Percentiles rank a stretch among this genome's conserved stretches.
phyloP scores from a whole-genome alignment of 2,329 filamentous ascomycete genomes.

The Cladosporium sp. region DNA sequence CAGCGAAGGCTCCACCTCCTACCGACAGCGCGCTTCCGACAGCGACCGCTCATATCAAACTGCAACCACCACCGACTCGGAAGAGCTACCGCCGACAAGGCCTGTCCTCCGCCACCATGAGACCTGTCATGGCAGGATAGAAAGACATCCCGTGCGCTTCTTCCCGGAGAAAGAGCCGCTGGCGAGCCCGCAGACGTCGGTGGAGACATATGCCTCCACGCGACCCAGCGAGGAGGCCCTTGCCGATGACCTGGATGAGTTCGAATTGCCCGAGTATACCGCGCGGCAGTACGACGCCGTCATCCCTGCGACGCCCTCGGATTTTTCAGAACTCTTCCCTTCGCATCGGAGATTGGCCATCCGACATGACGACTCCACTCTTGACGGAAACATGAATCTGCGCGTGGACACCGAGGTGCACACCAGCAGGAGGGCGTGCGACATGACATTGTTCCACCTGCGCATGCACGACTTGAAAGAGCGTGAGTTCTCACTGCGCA shows the following conservation, averaged over 20 bases:
- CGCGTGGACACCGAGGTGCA: conserved; percentile 72
- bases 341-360: conserved; percentile 75
- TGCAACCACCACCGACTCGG: conserved; percentile 23
- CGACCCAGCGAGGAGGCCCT: conserved; percentile 55
- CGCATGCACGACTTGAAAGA: conserved; percentile 87
- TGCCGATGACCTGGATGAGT: conserved; percentile 42
- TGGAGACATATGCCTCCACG: conserved; percentile 75
- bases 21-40: conserved; percentile 11
- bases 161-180: conserved; percentile 19
- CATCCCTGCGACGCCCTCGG: conserved; percentile 67
- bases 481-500: conserved; percentile 81
- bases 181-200: conserved; percentile 52
- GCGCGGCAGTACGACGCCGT: conserved; percentile 52
- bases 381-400: conserved; percentile 95
- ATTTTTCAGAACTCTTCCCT: conserved; percentile 82
- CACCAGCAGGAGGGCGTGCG: conserved; percentile 46
- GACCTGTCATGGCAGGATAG: conserved; percentile 19
- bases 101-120: conserved; percentile 24
- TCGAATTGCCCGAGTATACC: conserved; percentile 54
- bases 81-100: conserved; percentile 15
- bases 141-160: conserved; percentile 16
- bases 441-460: conserved; percentile 80
- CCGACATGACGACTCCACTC: conserved; percentile 80
- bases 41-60: conserved; percentile 25
- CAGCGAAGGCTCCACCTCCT: conserved; percentile 16